Conservation (phyloP, 257 asterid genomes). For the Solanum chmielewskii region DNA sequence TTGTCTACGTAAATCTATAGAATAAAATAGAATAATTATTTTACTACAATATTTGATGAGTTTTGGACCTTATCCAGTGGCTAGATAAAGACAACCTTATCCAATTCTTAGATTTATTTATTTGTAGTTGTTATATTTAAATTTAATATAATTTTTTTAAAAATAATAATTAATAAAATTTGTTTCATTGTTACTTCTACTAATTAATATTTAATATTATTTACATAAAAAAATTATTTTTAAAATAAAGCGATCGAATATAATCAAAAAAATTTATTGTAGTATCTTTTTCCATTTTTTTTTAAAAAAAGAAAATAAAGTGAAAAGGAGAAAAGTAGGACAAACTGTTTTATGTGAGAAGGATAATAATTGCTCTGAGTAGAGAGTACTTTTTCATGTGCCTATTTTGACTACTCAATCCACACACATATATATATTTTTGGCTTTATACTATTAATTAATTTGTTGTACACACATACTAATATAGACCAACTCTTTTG, state of each 20-base stretch:
- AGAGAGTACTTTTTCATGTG: slow-evolving; percentile 16
- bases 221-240: too few relatives aligned
- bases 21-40: too few relatives aligned
- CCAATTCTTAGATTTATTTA: not conserved
- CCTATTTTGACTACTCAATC: slow-evolving; percentile 24
- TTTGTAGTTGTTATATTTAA: too few relatives aligned
- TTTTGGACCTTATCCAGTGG: not conserved
- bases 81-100: not conserved
- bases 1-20: not conserved
- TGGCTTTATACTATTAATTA: slow-evolving; percentile 2
- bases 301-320: not conserved
- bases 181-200: too few relatives aligned
- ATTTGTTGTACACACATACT: not conserved
- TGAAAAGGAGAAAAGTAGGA: not conserved
- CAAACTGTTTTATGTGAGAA: not conserved
- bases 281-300: not conserved
- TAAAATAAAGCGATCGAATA: too few relatives aligned
- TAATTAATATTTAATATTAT: too few relatives aligned
- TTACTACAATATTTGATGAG: not conserved
- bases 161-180: too few relatives aligned
- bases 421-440: not conserved
- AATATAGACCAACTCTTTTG: not conserved
- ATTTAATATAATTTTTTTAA: too few relatives aligned
- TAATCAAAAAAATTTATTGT: too few relatives aligned
- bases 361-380: slow-evolving; percentile 17